Evolutionary conservation across 306 rosid genomes (phyloP).

Genomic region (Vigna angularis): DNA sequence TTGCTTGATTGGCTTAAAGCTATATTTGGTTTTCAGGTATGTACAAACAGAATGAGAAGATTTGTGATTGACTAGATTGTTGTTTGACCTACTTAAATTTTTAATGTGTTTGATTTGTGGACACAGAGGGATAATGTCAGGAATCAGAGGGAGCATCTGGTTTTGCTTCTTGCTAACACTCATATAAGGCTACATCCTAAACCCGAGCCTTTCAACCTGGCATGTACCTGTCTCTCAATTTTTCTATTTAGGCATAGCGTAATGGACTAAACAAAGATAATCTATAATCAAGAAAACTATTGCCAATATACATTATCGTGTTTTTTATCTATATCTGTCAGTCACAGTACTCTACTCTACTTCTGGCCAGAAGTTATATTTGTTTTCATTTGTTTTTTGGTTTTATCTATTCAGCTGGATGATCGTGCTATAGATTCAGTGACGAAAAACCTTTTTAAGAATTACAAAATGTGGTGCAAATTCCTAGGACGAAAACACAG

Average conservation of each 20-base stretch:
- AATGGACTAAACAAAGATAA: slow-evolving; percentile 30
- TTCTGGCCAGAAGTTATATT: slow-evolving; percentile 35
- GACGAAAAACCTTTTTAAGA: slow-evolving; percentile 78
- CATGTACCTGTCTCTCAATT: slow-evolving; percentile 43
- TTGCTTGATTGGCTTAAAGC: slow-evolving; percentile 98
- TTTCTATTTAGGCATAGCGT: slow-evolving; percentile 2
- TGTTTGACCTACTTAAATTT: slow-evolving; percentile 30
- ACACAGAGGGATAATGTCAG: slow-evolving; percentile 87
- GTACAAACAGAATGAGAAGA: slow-evolving; percentile 34
- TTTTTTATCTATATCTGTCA: neutral
- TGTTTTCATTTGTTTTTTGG: neutral
- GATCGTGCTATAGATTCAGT: slow-evolving; percentile 91
- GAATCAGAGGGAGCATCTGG: slow-evolving; percentile 95
- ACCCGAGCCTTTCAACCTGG: slow-evolving; percentile 95
- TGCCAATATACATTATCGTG: slow-evolving; percentile 5
- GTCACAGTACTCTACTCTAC: slow-evolving; percentile 27
- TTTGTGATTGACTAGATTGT: slow-evolving; percentile 33
- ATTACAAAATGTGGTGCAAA: slow-evolving; percentile 92
- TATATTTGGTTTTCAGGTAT: slow-evolving; percentile 96
- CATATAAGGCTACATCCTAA: slow-evolving; percentile 91
- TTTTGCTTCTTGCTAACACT: slow-evolving; percentile 83
- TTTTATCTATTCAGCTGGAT: slow-evolving; percentile 74
- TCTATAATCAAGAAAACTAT: slow-evolving; percentile 27
- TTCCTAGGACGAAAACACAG: slow-evolving; percentile 88
- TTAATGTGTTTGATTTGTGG: slow-evolving; percentile 49